Base-by-base conservation (phyloP, 768 basidiomycete genomes). In the Tulasnella sp. region DNA sequence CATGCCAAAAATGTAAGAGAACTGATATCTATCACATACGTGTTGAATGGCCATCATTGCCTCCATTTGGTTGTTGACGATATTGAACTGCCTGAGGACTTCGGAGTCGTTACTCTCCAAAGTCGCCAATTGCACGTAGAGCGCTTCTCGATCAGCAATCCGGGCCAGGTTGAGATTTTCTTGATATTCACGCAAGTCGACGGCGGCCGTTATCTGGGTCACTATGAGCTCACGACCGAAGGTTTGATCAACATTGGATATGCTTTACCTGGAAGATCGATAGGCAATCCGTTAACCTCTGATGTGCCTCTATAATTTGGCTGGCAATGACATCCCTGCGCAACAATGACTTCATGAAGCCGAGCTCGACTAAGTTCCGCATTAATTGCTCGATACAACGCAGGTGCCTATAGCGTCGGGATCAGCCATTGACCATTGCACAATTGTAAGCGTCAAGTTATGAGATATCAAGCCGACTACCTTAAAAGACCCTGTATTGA, bases 31-130 rank as follows among this genome's bases (percentile, higher is more conserved):
- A 38, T 38, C 34, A 38, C 34, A 7, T 38, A 38, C 34, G 15
- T 48, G 8, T 52, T 52, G 51, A 19, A 52, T 52, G 13, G 51
- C 51, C 51, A 52, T 27, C 51, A 52, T 52, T 9, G 51, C 51
- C 19, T 52, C 51, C 9, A 52, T 7, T 10, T 34, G 51, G 19
- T 52, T 52, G 19, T 38, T 38, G 23, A 52, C 23, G 13, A 32
- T 24, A 9, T 52, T 34, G 51, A 52, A 34, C 19, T 13, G 17
- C 24, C 27, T 52, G 7, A 52, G n/a, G 17, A 52, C 34, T 26
- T 52, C 51, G 13, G 7, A 13, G 8, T 52, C 51, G 19, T 52
- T 52, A 9, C 19, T 52, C 51, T 52, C 23, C 5, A 52, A 19
- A 5, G n/a, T 34, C 29, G n/a, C 51, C 4, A 52, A 24, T 52